Evolutionary conservation across 495 filamentous ascomycete genomes (phyloP).

Genomic region (Polyplosphaeria fusca): DNA sequence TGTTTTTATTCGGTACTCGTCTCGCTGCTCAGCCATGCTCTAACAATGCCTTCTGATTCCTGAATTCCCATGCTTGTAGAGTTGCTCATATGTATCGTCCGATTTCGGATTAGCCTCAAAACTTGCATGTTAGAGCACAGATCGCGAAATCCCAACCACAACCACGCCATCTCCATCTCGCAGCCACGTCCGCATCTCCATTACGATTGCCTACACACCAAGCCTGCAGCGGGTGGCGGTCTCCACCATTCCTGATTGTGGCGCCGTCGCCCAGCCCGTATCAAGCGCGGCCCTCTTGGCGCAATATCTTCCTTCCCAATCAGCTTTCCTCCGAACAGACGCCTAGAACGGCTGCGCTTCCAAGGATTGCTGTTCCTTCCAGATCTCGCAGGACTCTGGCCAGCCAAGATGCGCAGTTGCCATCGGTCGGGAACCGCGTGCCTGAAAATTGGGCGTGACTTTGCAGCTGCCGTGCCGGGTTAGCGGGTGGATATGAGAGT

Average conservation of each 20-base stretch:
- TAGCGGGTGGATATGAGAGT: slow-evolving; percentile 1
- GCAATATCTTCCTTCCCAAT: slow-evolving; percentile 20
- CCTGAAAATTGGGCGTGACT: neutral
- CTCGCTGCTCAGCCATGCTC: no score
- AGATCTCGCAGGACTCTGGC: neutral
- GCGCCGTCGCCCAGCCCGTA: slow-evolving; percentile 4
- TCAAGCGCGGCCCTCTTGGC: slow-evolving; percentile 13
- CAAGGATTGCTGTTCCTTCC: slow-evolving; percentile 16
- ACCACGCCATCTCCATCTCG: neutral
- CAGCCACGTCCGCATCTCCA: neutral
- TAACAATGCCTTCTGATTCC: no score
- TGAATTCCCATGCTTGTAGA: no score
- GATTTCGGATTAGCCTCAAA: no score
- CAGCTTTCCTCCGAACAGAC: neutral
- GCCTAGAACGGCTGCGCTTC: no score
- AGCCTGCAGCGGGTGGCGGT: neutral
- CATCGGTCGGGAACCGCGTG: neutral
- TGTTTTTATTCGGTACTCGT: no score
- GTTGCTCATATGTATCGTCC: no score
- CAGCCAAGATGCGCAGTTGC: slow-evolving; percentile 8
- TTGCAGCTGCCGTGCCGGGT: slow-evolving; percentile 13
- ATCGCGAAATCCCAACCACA: neutral
- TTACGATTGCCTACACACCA: neutral
- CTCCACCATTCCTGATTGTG: slow-evolving; percentile 11
- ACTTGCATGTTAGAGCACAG: no score